Evolutionary conservation across 1,284 basidiomycete species (phyloP), one percentile per base, ranked within the genome.

Genomic region (Xerocomus amazonicus): DNA sequence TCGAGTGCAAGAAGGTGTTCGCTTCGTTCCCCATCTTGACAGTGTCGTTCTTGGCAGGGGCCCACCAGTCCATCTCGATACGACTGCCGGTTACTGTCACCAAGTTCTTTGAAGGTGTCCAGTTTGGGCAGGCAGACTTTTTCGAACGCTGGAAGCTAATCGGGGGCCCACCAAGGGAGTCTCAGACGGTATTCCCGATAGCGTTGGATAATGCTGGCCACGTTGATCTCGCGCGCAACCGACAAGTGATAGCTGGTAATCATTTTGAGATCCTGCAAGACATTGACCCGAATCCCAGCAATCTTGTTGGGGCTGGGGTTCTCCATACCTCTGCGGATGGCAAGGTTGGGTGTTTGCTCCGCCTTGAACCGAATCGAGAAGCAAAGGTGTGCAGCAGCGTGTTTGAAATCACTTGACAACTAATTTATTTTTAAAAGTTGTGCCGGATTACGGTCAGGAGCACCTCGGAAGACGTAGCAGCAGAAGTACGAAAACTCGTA

Each of bases 111-210:
- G 95, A 97, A 66, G 90, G 90, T 33, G 93, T 97, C 48, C 87
- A 85, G 61, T 79, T 99, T 33, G 84, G 81, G 13, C 76, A 81
- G 52, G 74, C 79, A 0, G 90, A 96, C 58, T 99, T 99, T 77
- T 99, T 99, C 69, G 95, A 97, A 69, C 79, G 97, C 47, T 99
- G 97, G 97, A 93, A 93, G 70, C 75, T 97, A 61, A 97, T 99
- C 51, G 96, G 96, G 16, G 94, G 93, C 1, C 79, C 95, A 27
- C 93, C 94, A 23, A 80, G 94, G 48, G 97, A 99, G 73, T 82
- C 89, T 16, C 97, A 99, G 69, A 72, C 73, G 53, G 81, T 99
- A 54, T 97, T 97, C 71, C 81, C 87, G 0, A 86, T 98, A 58
- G 71, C 74, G 38, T 72, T 97, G 27, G 80, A 81, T 34, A 73